Evolutionary conservation across 371 early-diverging fungal species (phyloP).

Genomic region (Apophysomyces sp.): DNA sequence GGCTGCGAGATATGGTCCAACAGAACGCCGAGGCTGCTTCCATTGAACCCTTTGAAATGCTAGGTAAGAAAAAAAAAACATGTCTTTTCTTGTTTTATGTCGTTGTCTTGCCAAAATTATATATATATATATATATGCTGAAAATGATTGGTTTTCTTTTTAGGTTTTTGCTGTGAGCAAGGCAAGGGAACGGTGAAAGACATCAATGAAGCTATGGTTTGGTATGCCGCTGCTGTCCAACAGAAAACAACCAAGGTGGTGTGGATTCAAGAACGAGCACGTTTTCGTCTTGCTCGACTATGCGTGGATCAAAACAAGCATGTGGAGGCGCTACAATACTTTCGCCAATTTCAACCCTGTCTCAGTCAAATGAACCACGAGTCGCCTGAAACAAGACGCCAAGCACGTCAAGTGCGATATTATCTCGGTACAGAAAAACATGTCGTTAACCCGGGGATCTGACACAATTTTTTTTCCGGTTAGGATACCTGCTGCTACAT

Average conservation of each 20-base stretch:
- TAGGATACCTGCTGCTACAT: conserved; percentile 17
- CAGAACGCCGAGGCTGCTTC: conserved; percentile 3
- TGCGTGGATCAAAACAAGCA: conserved; percentile 15
- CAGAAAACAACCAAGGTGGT: conserved; percentile 15
- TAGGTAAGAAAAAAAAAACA: conserved; percentile 15
- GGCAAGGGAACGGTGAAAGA: conserved; percentile 12
- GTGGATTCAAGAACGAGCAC: conserved; percentile 31
- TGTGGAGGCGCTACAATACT: conserved; percentile 11
- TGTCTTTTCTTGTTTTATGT: neutral
- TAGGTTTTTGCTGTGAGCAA: conserved; percentile 21
- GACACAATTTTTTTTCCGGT: neutral
- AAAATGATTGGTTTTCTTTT: too few relatives aligned
- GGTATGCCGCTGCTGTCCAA: conserved; percentile 10
- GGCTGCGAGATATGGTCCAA: conserved; percentile 17
- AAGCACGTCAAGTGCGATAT: conserved; percentile 34
- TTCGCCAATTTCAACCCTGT: conserved; percentile 9
- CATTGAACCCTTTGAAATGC: conserved; percentile 17
- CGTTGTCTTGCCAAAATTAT: too few relatives aligned
- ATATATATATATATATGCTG: too few relatives aligned
- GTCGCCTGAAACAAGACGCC: conserved; percentile 25
- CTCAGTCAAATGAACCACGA: conserved; percentile 24
- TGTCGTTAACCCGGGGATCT: neutral
- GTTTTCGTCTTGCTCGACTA: conserved; percentile 22
- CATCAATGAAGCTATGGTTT: conserved; percentile 11
- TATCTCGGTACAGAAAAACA: conserved; percentile 21